A percentile compares a stretch with the other conserved stretches of the same genome.
These are phyloP conservation scores for Tubosaeta sp. DNA, from an alignment of 768 basidiomycete species.

Conservation along the genomic window DNA sequence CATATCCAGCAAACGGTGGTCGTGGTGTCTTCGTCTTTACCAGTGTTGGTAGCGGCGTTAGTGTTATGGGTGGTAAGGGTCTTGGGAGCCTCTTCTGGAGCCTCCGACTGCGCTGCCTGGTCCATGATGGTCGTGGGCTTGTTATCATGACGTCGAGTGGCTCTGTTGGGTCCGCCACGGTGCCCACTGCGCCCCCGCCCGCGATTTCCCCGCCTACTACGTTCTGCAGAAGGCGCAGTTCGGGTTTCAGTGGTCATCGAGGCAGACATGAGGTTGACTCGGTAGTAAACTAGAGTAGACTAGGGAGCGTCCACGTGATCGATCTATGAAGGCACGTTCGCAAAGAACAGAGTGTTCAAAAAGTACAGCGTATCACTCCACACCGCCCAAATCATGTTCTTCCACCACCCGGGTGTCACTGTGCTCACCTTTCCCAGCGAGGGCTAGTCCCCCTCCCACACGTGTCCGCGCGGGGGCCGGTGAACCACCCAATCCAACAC, in stretches of 20 bases:
- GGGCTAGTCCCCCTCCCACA: background rate
- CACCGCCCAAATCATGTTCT: constrained; percentile 17
- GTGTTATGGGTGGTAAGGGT: background rate
- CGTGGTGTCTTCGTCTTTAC: constrained; percentile 33
- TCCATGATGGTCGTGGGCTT: background rate
- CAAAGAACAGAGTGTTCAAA: background rate
- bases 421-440: background rate
- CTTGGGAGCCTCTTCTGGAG: background rate
- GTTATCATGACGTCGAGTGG: constrained; percentile 4
- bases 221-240: background rate
- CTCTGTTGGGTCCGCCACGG: constrained; percentile 5
- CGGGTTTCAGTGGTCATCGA: constrained; percentile 16
- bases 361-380: constrained; percentile 15
- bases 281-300: background rate
- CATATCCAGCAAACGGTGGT: constrained; percentile 80
- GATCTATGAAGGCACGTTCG: background rate
- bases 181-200: constrained; percentile 19
- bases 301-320: background rate
- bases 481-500: constrained; percentile 19
- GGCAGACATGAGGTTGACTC: constrained; percentile 14
- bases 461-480: constrained; percentile 9
- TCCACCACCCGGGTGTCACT: background rate
- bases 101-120: background rate
- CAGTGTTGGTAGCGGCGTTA: background rate
- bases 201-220: constrained; percentile 14